A percentile compares a stretch with the other conserved stretches of the same genome.
Evolutionary conservation across 1,284 basidiomycete species (phyloP).

Genomic region (Schizophyllum commune): DNA sequence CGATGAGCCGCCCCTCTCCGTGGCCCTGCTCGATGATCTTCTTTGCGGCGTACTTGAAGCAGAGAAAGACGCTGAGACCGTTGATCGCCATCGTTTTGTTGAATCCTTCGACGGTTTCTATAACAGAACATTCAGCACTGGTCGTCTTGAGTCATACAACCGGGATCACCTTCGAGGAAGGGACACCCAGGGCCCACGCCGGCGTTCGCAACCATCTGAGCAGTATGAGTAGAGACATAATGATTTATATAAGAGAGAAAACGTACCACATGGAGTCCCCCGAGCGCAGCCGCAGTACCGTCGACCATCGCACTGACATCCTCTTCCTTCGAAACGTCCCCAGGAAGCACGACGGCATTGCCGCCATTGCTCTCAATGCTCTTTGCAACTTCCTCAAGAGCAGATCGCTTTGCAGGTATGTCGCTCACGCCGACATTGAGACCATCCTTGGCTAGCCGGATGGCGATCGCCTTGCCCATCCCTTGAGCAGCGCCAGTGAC

Average conservation of each 20-base stretch:
- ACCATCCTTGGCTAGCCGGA: slow-evolving; percentile 34
- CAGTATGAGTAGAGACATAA: neutral
- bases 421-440: slow-evolving; percentile 32
- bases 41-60: slow-evolving; percentile 30
- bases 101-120: slow-evolving; percentile 17
- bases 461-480: slow-evolving; percentile 32
- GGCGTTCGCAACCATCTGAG: slow-evolving; percentile 27
- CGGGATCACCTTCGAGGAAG: slow-evolving; percentile 13
- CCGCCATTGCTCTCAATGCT: slow-evolving; percentile 24
- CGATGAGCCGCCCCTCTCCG: slow-evolving; percentile 29
- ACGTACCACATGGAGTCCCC: slow-evolving; percentile 23
- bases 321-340: slow-evolving; percentile 28
- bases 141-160: neutral
- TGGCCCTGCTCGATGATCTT: slow-evolving; percentile 33
- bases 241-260: neutral
- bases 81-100: slow-evolving; percentile 26
- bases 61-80: slow-evolving; percentile 25
- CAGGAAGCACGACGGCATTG: slow-evolving; percentile 19
- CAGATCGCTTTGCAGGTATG: slow-evolving; percentile 18
- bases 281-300: slow-evolving; percentile 20
- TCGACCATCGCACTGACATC: slow-evolving; percentile 30
- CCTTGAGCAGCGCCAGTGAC: slow-evolving; percentile 33
- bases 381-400: slow-evolving; percentile 21
- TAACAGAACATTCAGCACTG: neutral
- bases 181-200: slow-evolving; percentile 12